Percentiles rank a stretch among this genome's conserved stretches.
phyloP scores from a whole-genome alignment of 2,329 filamentous ascomycete species.

The Colletotrichum lupini region DNA sequence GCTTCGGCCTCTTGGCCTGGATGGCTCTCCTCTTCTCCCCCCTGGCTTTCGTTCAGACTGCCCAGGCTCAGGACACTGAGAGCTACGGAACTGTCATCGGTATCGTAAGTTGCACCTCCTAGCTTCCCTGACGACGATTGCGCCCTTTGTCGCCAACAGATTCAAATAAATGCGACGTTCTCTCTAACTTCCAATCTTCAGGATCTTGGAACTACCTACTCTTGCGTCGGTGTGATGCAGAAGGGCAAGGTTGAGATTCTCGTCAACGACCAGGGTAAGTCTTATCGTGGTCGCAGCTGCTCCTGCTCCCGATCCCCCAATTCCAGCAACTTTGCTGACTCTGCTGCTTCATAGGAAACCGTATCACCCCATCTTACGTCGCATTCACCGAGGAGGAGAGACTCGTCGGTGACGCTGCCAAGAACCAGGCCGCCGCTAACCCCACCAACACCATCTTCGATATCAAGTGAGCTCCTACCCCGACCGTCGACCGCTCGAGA shows the following conservation, averaged over 20 bases:
- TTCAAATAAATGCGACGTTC: neutral
- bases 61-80: slow-evolving; percentile 77
- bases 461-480: slow-evolving; percentile 73
- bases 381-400: slow-evolving; percentile 97
- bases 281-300: neutral
- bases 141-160: neutral
- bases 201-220: slow-evolving; percentile 90
- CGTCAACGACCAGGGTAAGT: slow-evolving; percentile 82
- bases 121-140: neutral
- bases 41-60: slow-evolving; percentile 85
- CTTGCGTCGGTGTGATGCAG: slow-evolving; percentile 95
- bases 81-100: slow-evolving; percentile 91
- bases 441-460: slow-evolving; percentile 82
- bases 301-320: neutral
- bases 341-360: slow-evolving; percentile 70
- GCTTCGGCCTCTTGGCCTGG: slow-evolving; percentile 92
- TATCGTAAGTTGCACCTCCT: slow-evolving; percentile 71
- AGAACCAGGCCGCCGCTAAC: slow-evolving; percentile 92
- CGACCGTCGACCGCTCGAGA: neutral
- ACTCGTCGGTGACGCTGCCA: slow-evolving; percentile 95
- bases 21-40: slow-evolving; percentile 90
- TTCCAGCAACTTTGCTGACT: slow-evolving; percentile 22
- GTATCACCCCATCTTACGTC: slow-evolving; percentile 95
- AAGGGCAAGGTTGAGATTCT: slow-evolving; percentile 96
- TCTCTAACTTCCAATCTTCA: slow-evolving; percentile 39